Conservation (phyloP, 192 early-diverging fungal species). For the Gryganskiella cystojenkinii region DNA sequence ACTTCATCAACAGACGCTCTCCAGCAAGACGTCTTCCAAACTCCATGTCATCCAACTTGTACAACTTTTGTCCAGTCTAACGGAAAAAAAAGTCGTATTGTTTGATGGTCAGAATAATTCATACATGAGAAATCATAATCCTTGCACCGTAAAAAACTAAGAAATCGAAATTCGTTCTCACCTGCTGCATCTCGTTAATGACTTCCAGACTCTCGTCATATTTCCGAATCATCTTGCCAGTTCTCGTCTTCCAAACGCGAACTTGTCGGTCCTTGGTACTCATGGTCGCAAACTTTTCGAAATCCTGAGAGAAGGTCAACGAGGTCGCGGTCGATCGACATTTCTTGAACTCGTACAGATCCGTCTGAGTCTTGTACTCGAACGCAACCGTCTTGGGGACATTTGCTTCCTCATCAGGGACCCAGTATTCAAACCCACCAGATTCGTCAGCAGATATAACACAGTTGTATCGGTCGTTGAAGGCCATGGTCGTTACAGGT, state of each 20-base stretch:
- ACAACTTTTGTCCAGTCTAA: slow-evolving; percentile 76
- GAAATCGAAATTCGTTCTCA: slow-evolving; percentile 6
- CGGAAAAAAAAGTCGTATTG: slow-evolving; percentile 1
- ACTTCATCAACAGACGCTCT: slow-evolving; percentile 87
- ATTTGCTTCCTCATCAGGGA: slow-evolving; percentile 71
- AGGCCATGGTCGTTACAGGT: slow-evolving; percentile 87
- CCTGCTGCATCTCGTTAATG: slow-evolving; percentile 89
- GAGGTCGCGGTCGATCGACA: slow-evolving; percentile 81
- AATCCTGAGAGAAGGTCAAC: slow-evolving; percentile 85
- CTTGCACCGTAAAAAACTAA: background rate
- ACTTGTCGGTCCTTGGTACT: slow-evolving; percentile 85
- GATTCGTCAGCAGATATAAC: slow-evolving; percentile 85
- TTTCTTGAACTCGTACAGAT: slow-evolving; percentile 98
- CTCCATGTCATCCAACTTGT: slow-evolving; percentile 96
- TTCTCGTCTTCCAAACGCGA: slow-evolving; percentile 83
- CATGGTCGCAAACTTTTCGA: slow-evolving; percentile 87
- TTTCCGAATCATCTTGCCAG: slow-evolving; percentile 89
- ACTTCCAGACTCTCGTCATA: slow-evolving; percentile 91
- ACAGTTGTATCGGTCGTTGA: slow-evolving; percentile 78
- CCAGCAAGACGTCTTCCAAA: slow-evolving; percentile 93
- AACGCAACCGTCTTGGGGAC: slow-evolving; percentile 76
- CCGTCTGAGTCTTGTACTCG: slow-evolving; percentile 92
- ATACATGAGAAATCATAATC: background rate
- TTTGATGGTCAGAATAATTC: background rate
- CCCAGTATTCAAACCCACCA: slow-evolving; percentile 97